Percentiles rank a stretch among this genome's conserved stretches.
These are phyloP conservation scores for Bryoerythrophyllum caledonicum DNA, from an alignment of 225 moss, liverwort and hornwort genomes.

Conservation along the genomic window DNA sequence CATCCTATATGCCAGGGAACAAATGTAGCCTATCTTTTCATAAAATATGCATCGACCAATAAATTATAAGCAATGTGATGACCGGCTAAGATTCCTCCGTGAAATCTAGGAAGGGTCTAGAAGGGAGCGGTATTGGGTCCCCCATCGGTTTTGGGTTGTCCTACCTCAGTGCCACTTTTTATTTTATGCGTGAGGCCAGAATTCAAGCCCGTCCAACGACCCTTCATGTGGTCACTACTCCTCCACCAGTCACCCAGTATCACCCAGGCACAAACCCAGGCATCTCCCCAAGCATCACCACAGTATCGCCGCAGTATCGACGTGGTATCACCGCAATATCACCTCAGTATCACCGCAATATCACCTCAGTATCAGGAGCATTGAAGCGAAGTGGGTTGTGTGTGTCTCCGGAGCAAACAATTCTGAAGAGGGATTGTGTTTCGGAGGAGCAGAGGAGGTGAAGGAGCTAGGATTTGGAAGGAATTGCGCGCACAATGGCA, in stretches of 20 bases:
- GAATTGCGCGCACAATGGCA: slow-evolving; percentile 30
- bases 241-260: not conserved
- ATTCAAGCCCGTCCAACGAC: slow-evolving; percentile 9
- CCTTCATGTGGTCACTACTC: slow-evolving; percentile 30
- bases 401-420: not conserved
- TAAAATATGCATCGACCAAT: no score
- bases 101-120: no score
- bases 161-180: not conserved
- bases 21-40: no score
- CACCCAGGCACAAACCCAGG: not conserved
- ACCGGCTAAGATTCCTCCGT: no score
- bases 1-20: no score
- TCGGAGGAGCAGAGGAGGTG: not conserved
- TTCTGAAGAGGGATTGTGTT: not conserved
- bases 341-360: not conserved
- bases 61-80: no score
- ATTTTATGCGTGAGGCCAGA: slow-evolving; percentile 3
- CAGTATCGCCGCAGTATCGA: no score
- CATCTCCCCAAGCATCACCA: not conserved
- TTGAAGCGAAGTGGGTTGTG: not conserved
- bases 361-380: not conserved
- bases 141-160: no score
- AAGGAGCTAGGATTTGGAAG: not conserved
- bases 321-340: not conserved
- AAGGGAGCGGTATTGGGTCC: no score